Evolutionary conservation across 352 stramenopile species (phyloP).

Genomic region (Phytophthora cajani): DNA sequence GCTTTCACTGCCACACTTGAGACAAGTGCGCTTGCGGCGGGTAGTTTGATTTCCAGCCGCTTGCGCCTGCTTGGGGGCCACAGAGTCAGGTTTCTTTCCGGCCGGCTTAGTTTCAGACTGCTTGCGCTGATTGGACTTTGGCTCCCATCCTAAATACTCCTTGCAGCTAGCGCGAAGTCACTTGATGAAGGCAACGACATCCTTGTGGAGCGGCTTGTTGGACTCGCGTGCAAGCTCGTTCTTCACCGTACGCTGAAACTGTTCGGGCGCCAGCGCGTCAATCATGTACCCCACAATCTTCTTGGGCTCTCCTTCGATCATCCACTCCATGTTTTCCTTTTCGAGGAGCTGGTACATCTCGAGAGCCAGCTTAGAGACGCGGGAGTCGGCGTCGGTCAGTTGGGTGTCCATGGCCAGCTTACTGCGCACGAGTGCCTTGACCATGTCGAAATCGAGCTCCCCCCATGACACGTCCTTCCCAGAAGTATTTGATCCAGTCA

Average conservation of each 20-base stretch:
- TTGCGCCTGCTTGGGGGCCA: neutral
- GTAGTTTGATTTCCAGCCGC: neutral
- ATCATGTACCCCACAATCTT: constrained; percentile 14
- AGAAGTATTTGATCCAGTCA: constrained; percentile 24
- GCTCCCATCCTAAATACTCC: constrained; percentile 13
- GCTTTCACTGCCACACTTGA: neutral
- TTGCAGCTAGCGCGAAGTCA: constrained; percentile 12
- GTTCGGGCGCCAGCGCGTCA: neutral
- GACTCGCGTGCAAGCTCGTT: constrained; percentile 8
- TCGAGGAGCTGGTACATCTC: constrained; percentile 11
- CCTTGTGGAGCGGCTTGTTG: constrained; percentile 11
- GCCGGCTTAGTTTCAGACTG: neutral
- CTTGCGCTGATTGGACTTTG: neutral
- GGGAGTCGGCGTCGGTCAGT: neutral
- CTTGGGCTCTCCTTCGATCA: constrained; percentile 9
- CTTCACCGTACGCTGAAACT: neutral
- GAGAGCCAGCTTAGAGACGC: constrained; percentile 16
- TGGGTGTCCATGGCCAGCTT: constrained; percentile 1
- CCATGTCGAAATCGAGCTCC: constrained; percentile 20
- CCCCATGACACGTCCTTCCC: constrained; percentile 11
- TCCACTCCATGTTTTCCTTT: constrained; percentile 14
- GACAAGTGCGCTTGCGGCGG: neutral
- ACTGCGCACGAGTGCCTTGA: neutral
- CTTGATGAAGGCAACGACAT: constrained; percentile 16
- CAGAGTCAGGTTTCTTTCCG: neutral